A percentile compares a stretch with the other conserved stretches of the same genome.
Evolutionary conservation across 306 rosid species (phyloP).

Genomic region (Sicyos edulis): DNA sequence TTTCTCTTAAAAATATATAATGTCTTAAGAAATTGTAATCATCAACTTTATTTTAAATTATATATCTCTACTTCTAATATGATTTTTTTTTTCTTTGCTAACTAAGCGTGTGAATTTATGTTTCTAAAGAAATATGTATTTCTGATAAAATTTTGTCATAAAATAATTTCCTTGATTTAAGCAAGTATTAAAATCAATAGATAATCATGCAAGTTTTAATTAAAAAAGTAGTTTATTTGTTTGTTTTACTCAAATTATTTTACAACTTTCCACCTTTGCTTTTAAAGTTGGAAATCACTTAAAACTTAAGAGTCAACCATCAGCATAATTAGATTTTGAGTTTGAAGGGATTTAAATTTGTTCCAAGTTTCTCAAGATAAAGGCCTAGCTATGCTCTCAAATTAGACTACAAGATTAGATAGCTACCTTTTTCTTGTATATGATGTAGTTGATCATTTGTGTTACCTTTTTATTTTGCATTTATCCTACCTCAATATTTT

Average conservation of each 20-base stretch:
- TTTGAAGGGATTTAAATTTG: too few relatives aligned
- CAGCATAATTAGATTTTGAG: not conserved
- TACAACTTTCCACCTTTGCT: conserved; percentile 11
- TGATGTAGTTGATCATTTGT: not conserved
- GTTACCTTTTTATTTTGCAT: not conserved
- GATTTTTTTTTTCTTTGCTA: not conserved
- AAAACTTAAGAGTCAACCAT: not conserved
- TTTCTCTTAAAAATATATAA: not conserved
- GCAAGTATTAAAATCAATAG: not conserved
- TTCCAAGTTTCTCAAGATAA: conserved; percentile 10
- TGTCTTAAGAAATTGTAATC: not conserved
- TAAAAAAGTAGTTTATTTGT: not conserved
- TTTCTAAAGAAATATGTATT: not conserved
- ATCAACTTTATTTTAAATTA: not conserved
- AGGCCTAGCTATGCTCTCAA: not conserved
- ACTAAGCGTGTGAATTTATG: not conserved
- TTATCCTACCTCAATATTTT: not conserved
- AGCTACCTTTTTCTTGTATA: not conserved
- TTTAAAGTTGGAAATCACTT: conserved; percentile 14
- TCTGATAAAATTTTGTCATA: not conserved
- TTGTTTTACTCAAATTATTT: not conserved
- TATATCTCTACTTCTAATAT: not conserved
- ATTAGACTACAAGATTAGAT: not conserved
- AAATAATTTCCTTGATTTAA: conserved; percentile 7
- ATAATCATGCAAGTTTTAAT: not conserved